A percentile compares a stretch with the other conserved stretches of the same genome.
phyloP scores from a whole-genome alignment of 495 filamentous ascomycete genomes.

The Penicillium daleae region DNA sequence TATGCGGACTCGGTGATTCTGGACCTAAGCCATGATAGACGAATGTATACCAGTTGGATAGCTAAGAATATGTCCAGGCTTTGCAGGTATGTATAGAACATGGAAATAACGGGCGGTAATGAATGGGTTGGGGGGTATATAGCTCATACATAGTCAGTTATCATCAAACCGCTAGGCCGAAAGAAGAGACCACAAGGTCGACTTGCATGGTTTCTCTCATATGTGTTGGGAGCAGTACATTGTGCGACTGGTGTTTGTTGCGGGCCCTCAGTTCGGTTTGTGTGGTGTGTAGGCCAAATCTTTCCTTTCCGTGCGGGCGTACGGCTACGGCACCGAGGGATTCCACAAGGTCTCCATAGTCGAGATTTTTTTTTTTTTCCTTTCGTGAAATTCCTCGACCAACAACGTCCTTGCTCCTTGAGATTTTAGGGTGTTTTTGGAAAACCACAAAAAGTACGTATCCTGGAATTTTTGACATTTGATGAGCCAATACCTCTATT shows the following conservation, averaged over 20 bases:
- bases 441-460: neutral
- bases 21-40: neutral
- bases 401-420: neutral
- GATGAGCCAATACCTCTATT: neutral
- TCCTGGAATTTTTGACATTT: neutral
- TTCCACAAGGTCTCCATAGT: slow-evolving; percentile 21
- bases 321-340: slow-evolving; percentile 18
- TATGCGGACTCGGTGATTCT: neutral
- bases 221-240: neutral
- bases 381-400: slow-evolving; percentile 8
- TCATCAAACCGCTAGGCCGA: neutral
- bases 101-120: neutral
- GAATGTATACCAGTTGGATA: neutral
- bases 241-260: slow-evolving; percentile 1
- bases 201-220: neutral
- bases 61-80: neutral
- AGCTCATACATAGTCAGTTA: slow-evolving; percentile 1
- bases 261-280: neutral
- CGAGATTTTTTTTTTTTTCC: slow-evolving; percentile 12
- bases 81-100: neutral
- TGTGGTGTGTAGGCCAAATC: slow-evolving; percentile 11
- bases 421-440: neutral
- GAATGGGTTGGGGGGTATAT: neutral
- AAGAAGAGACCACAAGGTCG: neutral
- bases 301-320: slow-evolving; percentile 18